Evolutionary conservation across 441 rosid species (phyloP).

Genomic region (Brassica hybrid): DNA sequence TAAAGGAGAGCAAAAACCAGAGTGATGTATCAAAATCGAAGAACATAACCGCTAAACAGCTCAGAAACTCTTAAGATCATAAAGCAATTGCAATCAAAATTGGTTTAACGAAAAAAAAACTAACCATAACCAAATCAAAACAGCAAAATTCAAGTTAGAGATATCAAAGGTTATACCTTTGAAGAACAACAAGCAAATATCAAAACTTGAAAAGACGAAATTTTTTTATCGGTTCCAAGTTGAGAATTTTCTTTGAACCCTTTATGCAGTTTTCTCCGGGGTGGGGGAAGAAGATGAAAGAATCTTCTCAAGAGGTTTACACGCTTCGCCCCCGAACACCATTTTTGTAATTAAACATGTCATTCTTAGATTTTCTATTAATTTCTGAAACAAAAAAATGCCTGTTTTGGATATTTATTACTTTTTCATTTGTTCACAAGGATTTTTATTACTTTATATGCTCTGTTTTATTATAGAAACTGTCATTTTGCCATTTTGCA

Average conservation of each 20-base stretch:
- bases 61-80: not conserved
- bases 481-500: too few species aligned
- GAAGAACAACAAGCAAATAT: not conserved
- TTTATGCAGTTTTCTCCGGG: not conserved
- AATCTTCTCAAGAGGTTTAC: not conserved
- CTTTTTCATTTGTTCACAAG: not conserved
- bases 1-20: too few species aligned
- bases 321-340: not conserved
- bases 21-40: not conserved
- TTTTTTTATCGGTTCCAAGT: not conserved
- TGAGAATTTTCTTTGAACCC: not conserved
- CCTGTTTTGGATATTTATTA: not conserved
- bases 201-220: not conserved
- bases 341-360: not conserved
- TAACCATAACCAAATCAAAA: not conserved
- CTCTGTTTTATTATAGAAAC: too few species aligned
- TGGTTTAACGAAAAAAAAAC: not conserved
- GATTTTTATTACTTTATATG: too few species aligned
- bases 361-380: not conserved
- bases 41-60: too few species aligned
- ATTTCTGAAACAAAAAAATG: too few species aligned
- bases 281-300: not conserved
- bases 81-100: not conserved
- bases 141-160: not conserved
- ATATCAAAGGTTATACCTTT: not conserved